Percentiles rank a stretch among this genome's conserved stretches.
These are phyloP conservation scores for Diatrype stigma DNA, from an alignment of 2,329 filamentous ascomycete species.

Conservation along the genomic window DNA sequence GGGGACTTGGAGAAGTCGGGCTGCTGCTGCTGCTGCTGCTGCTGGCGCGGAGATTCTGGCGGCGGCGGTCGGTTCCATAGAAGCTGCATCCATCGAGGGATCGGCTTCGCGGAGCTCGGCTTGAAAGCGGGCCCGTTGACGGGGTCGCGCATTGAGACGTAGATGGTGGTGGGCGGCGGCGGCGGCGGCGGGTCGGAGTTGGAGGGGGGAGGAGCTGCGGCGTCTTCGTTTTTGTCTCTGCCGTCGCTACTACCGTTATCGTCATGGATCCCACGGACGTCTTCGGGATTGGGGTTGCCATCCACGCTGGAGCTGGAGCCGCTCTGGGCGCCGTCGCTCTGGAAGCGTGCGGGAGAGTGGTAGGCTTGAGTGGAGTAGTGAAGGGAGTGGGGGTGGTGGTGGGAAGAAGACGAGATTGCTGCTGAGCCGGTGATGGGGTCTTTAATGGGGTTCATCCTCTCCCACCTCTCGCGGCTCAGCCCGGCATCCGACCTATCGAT, in stretches of 20 bases:
- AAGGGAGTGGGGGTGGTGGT: constrained; percentile 1
- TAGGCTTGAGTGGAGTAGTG: constrained; percentile 2
- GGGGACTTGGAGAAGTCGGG: background rate
- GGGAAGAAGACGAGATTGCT: too few relatives aligned
- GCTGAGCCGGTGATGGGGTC: background rate
- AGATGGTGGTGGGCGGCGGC: constrained; percentile 37
- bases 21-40: background rate
- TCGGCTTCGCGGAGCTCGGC: constrained; percentile 46
- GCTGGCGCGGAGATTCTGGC: background rate
- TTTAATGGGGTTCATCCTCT: constrained; percentile 24
- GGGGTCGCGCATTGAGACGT: constrained; percentile 48
- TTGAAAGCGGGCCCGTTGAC: constrained; percentile 42
- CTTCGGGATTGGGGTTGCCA: too few relatives aligned
- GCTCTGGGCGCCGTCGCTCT: constrained; percentile 10
- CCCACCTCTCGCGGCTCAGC: constrained; percentile 40
- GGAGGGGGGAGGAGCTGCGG: too few relatives aligned
- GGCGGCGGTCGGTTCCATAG: constrained; percentile 14
- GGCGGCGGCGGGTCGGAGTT: too few relatives aligned
- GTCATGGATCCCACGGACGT: background rate
- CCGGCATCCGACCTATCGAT: constrained; percentile 44
- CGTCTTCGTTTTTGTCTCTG: too few relatives aligned
- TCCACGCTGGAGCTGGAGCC: constrained; percentile 1
- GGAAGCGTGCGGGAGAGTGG: constrained; percentile 1
- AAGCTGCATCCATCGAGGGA: constrained; percentile 44
- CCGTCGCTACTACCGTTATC: constrained; percentile 8